phyloP scores from a whole-genome alignment of 345 rosid genomes.

The Geranium brycei region DNA sequence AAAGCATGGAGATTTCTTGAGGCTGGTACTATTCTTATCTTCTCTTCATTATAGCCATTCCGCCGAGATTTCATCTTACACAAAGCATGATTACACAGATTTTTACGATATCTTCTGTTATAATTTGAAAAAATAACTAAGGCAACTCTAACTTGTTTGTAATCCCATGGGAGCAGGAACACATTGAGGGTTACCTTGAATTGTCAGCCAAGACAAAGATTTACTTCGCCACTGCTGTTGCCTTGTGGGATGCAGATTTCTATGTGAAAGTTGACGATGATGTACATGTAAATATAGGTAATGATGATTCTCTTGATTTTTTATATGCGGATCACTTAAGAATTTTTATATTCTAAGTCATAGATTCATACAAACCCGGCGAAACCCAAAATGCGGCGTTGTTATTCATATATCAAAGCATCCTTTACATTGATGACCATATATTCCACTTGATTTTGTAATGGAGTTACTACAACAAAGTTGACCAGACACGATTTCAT shows the following conservation, averaged over 20 bases:
- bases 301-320: background rate
- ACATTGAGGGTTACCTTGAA: constrained; percentile 95
- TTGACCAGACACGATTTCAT: background rate
- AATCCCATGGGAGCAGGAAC: constrained; percentile 47
- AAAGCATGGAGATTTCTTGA: constrained; percentile 84
- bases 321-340: background rate
- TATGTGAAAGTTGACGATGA: constrained; percentile 97
- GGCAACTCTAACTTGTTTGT: background rate
- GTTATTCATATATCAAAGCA: too few relatives aligned
- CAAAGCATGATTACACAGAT: background rate
- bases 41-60: constrained; percentile 1
- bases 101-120: background rate
- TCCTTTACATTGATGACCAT: background rate
- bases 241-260: constrained; percentile 94
- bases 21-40: constrained; percentile 49
- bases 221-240: constrained; percentile 75
- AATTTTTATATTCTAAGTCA: background rate
- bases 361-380: background rate
- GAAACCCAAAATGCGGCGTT: background rate
- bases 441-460: background rate
- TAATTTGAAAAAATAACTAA: background rate
- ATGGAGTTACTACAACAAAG: background rate
- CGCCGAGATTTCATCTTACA: background rate
- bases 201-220: constrained; percentile 83
- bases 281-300: constrained; percentile 95